Conservation (phyloP, 1,284 basidiomycete species). For the Austroboletus niveus region DNA sequence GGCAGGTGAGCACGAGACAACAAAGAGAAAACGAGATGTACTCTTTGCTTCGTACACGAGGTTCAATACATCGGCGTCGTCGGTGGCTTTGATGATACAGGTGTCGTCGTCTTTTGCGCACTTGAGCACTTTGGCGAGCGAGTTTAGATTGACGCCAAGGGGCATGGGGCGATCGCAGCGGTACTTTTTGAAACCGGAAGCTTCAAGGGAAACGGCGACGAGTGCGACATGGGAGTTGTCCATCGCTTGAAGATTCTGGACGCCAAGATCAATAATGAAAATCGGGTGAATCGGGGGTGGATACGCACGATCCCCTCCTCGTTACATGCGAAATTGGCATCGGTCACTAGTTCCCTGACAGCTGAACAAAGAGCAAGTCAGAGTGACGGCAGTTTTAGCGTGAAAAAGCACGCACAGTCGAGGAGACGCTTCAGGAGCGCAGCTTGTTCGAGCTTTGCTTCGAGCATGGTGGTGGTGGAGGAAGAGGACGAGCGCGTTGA, state of each 20-base stretch:
- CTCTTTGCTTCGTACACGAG: slow-evolving; percentile 92
- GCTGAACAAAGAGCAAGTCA: slow-evolving; percentile 47
- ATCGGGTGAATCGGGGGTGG: neutral
- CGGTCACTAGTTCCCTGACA: slow-evolving; percentile 96
- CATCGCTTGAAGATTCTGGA: slow-evolving; percentile 91
- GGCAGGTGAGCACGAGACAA: neutral
- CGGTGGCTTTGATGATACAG: slow-evolving; percentile 88
- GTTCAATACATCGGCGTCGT: slow-evolving; percentile 89
- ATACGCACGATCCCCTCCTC: slow-evolving; percentile 88
- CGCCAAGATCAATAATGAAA: neutral
- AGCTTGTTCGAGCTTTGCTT: slow-evolving; percentile 85
- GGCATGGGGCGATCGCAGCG: slow-evolving; percentile 97
- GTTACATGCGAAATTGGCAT: slow-evolving; percentile 97
- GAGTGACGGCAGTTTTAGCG: neutral
- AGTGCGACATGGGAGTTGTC: slow-evolving; percentile 99
- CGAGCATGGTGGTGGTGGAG: slow-evolving; percentile 61
- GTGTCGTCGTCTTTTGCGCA: slow-evolving; percentile 97
- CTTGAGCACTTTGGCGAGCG: slow-evolving; percentile 94
- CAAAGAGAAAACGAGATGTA: slow-evolving; percentile 39
- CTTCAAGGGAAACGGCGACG: slow-evolving; percentile 79
- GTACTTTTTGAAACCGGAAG: slow-evolving; percentile 82
- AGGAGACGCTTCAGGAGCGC: slow-evolving; percentile 83
- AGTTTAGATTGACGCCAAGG: slow-evolving; percentile 86
- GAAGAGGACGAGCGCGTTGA: slow-evolving; percentile 13
- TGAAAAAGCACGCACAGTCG: slow-evolving; percentile 58